A percentile compares a stretch with the other conserved stretches of the same genome.
Conservation (phyloP, 2,329 filamentous ascomycete species). For the Botrytis deweyae region DNA sequence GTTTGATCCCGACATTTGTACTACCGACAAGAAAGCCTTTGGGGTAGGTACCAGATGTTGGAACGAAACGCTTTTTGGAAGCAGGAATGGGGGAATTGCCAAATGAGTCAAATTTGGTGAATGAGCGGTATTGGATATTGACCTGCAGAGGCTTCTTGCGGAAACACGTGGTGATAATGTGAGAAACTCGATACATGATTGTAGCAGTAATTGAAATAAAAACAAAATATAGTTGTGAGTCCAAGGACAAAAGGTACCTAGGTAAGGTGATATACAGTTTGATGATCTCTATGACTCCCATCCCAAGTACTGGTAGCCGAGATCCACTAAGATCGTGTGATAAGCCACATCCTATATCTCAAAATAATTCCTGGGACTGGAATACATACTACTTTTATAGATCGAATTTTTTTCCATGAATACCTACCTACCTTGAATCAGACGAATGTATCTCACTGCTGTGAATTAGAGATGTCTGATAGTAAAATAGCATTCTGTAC, state of each 20-base stretch:
- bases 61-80: slow-evolving; percentile 83
- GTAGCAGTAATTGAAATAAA: neutral
- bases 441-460: neutral
- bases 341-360: neutral
- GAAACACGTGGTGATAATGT: neutral
- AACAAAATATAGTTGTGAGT: neutral
- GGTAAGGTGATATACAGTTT: neutral
- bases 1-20: neutral
- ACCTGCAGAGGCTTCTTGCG: neutral
- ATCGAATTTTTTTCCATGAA: neutral
- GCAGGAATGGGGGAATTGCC: slow-evolving; percentile 54
- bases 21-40: neutral
- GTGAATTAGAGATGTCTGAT: neutral
- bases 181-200: neutral
- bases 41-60: slow-evolving; percentile 61
- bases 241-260: neutral
- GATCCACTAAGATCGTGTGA: neutral
- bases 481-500: neutral
- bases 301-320: neutral
- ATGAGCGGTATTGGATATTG: neutral
- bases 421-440: neutral
- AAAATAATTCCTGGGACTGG: neutral
- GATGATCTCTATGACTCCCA: neutral
- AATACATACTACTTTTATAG: neutral
- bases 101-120: slow-evolving; percentile 20